A percentile compares a stretch with the other conserved stretches of the same genome.
Evolutionary conservation across 2,329 filamentous ascomycete genomes (phyloP).

Genomic region (Fusarium sambucinum): DNA sequence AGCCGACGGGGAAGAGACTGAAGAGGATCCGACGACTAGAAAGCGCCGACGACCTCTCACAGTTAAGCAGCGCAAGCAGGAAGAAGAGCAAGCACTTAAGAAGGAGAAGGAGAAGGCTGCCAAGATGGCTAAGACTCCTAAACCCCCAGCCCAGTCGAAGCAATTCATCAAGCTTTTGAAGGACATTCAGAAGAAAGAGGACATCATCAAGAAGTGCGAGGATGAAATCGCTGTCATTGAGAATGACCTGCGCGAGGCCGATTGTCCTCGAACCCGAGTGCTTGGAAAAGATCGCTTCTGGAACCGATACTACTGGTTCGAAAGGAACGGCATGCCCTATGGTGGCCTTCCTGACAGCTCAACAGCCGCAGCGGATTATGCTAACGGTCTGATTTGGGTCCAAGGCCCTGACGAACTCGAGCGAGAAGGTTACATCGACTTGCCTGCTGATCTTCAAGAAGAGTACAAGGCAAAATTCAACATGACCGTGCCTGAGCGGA

Average conservation of each 20-base stretch:
- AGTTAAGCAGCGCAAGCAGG: slow-evolving; percentile 82
- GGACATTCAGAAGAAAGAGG: slow-evolving; percentile 89
- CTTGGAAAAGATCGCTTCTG: slow-evolving; percentile 96
- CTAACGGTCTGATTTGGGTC: slow-evolving; percentile 95
- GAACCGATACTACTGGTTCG: slow-evolving; percentile 99
- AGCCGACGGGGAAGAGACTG: slow-evolving; percentile 76
- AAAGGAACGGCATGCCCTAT: slow-evolving; percentile 98
- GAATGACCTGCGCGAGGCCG: slow-evolving; percentile 91
- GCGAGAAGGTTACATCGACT: slow-evolving; percentile 85
- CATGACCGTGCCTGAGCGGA: slow-evolving; percentile 87
- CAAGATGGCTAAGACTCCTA: slow-evolving; percentile 71
- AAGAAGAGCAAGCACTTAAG: slow-evolving; percentile 76
- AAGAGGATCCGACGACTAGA: slow-evolving; percentile 71
- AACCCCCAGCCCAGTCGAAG: slow-evolving; percentile 82
- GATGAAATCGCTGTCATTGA: slow-evolving; percentile 87
- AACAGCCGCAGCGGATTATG: slow-evolving; percentile 87
- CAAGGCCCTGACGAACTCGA: slow-evolving; percentile 94
- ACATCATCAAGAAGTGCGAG: slow-evolving; percentile 82
- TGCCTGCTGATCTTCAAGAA: slow-evolving; percentile 75
- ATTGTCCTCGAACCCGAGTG: slow-evolving; percentile 89
- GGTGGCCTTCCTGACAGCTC: slow-evolving; percentile 88
- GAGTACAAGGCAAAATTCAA: slow-evolving; percentile 82
- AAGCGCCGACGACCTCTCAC: slow-evolving; percentile 66
- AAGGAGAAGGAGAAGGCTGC: slow-evolving; percentile 71
- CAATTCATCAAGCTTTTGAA: slow-evolving; percentile 89